Base-by-base conservation (phyloP, 495 filamentous ascomycete species). In the Diplogelasinospora grovesii region DNA sequence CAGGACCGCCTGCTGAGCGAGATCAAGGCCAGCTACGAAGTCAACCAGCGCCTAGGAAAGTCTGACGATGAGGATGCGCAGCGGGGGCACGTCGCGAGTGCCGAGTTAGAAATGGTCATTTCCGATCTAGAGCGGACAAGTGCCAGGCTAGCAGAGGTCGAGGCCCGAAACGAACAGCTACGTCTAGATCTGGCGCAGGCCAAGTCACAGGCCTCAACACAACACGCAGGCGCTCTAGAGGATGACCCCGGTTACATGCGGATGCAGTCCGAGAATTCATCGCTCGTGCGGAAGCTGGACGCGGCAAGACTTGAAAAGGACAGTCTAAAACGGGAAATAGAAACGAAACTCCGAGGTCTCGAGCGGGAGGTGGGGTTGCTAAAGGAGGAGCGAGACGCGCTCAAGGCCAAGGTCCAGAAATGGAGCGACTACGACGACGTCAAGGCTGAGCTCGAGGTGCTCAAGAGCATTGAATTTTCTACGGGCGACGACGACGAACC, bases 391-490 rank as follows among this genome's bases (percentile, higher is more conserved):
- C 71, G 83, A 28, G 82, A 86, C 34, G 65, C 68, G 28, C 67
- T 97, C 28, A 84, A 81, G 52, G 69, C 71, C 19, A 93, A 88
- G 59, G 74, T 96, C 14, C 79, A 86, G 36, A 90, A 85, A 53
- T 90, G 87, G 78, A 76, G 81, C 48, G 93, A 99, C 58, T 99
- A 99, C 53, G 87, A 95, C 24, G 89, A 96, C 45, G 82, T 98
- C 31, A 94, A 92, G 56, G 82, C 88, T 40, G 93, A 98, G 61
- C 73, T 98, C 18, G 92, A 97, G 50, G 88, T 98, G 32, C 75
- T 98, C 49, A 95, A 95, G 79, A 92, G 89, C 49, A 95, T 98
- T 46, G 92, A 98, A 57, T 95, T 98, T 53, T 80, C 89, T 0
- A 85, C 86, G 0, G 86, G 85, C 7, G 88, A 95, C 47, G 87